phyloP scores from a whole-genome alignment of 177 flowering plant species.

The Vitis hybrid region DNA sequence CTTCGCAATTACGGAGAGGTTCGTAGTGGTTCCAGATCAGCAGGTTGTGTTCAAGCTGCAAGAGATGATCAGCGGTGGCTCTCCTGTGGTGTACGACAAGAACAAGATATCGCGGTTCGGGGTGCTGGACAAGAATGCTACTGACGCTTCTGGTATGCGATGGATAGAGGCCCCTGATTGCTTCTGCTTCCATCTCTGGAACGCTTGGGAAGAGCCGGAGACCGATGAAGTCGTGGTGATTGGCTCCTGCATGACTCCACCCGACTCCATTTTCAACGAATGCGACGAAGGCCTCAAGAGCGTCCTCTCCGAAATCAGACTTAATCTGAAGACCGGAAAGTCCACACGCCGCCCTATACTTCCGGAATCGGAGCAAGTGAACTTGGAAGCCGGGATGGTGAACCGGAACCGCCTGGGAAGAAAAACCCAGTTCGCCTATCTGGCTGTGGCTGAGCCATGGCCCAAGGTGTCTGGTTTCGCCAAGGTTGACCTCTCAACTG shows the following conservation, averaged over 20 bases:
- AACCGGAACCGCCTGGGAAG: slow-evolving; percentile 40
- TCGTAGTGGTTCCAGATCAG: slow-evolving; percentile 40
- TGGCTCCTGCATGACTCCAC: slow-evolving; percentile 57
- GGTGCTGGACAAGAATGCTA: slow-evolving; percentile 34
- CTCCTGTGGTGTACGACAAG: slow-evolving; percentile 46
- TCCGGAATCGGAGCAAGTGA: slow-evolving; percentile 30
- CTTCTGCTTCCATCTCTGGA: slow-evolving; percentile 57
- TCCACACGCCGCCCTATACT: slow-evolving; percentile 36
- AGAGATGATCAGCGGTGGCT: slow-evolving; percentile 47
- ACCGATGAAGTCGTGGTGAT: slow-evolving; percentile 47
- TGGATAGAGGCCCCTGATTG: slow-evolving; percentile 49
- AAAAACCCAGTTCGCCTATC: slow-evolving; percentile 36
- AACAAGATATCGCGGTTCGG: slow-evolving; percentile 42
- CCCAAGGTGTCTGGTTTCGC: slow-evolving; percentile 51
- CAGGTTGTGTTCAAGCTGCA: slow-evolving; percentile 44
- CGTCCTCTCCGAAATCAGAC: slow-evolving; percentile 46
- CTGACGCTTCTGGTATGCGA: slow-evolving; percentile 20
- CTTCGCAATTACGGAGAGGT: slow-evolving; percentile 43
- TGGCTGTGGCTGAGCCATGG: slow-evolving; percentile 55
- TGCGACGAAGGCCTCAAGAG: slow-evolving; percentile 38
- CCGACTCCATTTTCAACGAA: slow-evolving; percentile 56
- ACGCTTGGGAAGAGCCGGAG: slow-evolving; percentile 52
- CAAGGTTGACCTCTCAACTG: slow-evolving; percentile 40
- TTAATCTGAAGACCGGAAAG: slow-evolving; percentile 40
- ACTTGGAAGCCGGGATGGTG: slow-evolving; percentile 53